Evolutionary conservation across 176 grass and related monocot genomes (phyloP), one percentile per base, ranked within the genome.

Genomic region (Aegilops longissima): DNA sequence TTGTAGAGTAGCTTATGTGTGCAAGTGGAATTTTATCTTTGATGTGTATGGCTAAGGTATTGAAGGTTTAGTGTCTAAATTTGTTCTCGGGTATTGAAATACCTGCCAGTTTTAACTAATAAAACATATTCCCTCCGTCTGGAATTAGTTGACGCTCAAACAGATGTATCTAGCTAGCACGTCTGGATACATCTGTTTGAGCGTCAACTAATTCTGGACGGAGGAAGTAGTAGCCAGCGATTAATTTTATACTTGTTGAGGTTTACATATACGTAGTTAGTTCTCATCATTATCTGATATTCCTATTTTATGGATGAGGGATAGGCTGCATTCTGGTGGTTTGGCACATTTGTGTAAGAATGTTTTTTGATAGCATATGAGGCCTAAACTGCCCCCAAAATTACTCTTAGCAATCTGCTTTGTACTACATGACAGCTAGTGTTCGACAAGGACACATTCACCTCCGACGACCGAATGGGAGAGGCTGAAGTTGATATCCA

Each of bases 361-460:
- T 20, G n/a, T 40, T 72, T 1, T 73, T 73, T 73, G 23, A 42
- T 83, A 14, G 33, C 70, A 9, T 5, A 61, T 73, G 51, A 73
- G 13, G 16, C 14, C 30, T 56, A 34, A 71, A 38, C 20, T 69
- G 51, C 38, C 51, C 51, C 51, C 16, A 75, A 6, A 29, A 7
- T 2, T 23, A 31, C 18, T 27, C 25, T 49, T 61, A 62, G 4
- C 9, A 9, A 69, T 35, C 1, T 83, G 3, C 3, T 21, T 76
- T 80, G n/a, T 68, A 10, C 17, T 61, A 21, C 49, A 0, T 82
- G 5, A 51, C 93, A 95, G 92, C 92, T 85, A 90, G 97, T 98
- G 35, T 98, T 91, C 25, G 94, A 98, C 77, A 98, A 98, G 88
- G 97, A 98, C 42, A 98, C 92, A 20, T 98, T 98, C 90, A 94